phyloP scores from a whole-genome alignment of 345 rosid species.

The Rhizophora apiculata region DNA sequence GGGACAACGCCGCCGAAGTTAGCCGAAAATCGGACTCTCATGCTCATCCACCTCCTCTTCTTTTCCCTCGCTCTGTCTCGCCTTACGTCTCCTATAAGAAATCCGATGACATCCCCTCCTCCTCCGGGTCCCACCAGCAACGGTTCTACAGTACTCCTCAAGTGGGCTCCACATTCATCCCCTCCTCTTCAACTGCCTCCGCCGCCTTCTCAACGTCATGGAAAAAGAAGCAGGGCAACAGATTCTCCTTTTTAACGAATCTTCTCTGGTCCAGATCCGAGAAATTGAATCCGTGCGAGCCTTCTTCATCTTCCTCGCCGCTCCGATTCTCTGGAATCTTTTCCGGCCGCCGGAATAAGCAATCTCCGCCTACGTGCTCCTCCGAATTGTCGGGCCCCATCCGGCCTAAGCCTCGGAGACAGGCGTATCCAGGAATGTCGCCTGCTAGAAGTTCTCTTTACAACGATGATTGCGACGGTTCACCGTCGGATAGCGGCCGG shows the following conservation, averaged over 20 bases:
- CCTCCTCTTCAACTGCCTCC: conserved; percentile 18
- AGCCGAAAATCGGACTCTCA: conserved; percentile 24
- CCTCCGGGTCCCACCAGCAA: conserved; percentile 20
- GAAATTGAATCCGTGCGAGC: conserved; percentile 30
- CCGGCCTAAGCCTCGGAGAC: conserved; percentile 31
- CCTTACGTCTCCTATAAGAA: conserved; percentile 66
- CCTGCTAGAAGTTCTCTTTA: conserved; percentile 41
- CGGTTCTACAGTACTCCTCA: conserved; percentile 76
- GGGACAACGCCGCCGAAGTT: conserved; percentile 12
- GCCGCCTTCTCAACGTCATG: conserved; percentile 18
- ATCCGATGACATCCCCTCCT: conserved; percentile 38
- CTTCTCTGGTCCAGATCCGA: conserved; percentile 76
- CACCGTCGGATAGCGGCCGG: conserved; percentile 35
- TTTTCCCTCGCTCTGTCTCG: conserved; percentile 81
- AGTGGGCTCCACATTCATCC: conserved; percentile 38
- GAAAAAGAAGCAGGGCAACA: conserved; percentile 37
- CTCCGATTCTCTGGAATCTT: conserved; percentile 58
- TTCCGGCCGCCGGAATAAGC: conserved; percentile 41
- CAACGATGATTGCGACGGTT: conserved; percentile 36
- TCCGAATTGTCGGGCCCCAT: conserved; percentile 29
- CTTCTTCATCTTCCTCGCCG: conserved; percentile 35
- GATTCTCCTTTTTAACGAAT: conserved; percentile 44
- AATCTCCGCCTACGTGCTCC: conserved; percentile 20
- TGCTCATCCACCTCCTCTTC: conserved; percentile 37
- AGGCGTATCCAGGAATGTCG: conserved; percentile 72